phyloP scores from a whole-genome alignment of 225 moss, liverwort and hornwort genomes.

The Neckera pumila region DNA sequence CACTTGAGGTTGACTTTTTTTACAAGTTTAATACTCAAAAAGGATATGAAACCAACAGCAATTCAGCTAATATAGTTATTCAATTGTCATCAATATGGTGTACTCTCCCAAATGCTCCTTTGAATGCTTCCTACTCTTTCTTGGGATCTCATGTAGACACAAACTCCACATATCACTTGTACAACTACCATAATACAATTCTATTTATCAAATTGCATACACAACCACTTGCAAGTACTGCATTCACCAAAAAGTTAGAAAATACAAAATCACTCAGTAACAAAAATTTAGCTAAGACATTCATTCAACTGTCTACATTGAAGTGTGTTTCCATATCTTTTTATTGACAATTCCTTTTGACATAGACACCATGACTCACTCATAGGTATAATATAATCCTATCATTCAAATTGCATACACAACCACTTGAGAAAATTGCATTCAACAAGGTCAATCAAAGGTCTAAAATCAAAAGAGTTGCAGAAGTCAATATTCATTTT shows the following conservation, averaged over 20 bases:
- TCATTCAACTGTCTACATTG: not conserved
- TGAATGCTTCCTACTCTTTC: not conserved
- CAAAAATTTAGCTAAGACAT: not conserved
- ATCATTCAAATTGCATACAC: not conserved
- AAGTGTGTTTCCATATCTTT: not conserved
- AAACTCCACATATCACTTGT: not conserved
- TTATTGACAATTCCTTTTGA: not conserved
- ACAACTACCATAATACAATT: not conserved
- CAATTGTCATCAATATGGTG: not conserved
- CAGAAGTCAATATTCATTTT: not conserved
- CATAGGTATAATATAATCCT: not conserved
- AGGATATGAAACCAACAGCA: too few relatives aligned
- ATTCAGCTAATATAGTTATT: not conserved
- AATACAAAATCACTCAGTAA: not conserved
- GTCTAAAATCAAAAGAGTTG: not conserved
- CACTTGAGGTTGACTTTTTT: not conserved
- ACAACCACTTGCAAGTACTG: not conserved
- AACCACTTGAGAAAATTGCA: not conserved
- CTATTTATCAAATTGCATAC: not conserved
- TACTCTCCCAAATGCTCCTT: not conserved
- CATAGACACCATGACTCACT: not conserved
- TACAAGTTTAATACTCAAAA: not conserved
- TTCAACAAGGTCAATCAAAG: not conserved
- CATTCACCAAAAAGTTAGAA: not conserved
- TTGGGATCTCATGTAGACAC: not conserved